Evolutionary conservation across 371 early-diverging fungal species (phyloP), one percentile per base, ranked within the genome.

Genomic region (Rhizopus sp.): DNA sequence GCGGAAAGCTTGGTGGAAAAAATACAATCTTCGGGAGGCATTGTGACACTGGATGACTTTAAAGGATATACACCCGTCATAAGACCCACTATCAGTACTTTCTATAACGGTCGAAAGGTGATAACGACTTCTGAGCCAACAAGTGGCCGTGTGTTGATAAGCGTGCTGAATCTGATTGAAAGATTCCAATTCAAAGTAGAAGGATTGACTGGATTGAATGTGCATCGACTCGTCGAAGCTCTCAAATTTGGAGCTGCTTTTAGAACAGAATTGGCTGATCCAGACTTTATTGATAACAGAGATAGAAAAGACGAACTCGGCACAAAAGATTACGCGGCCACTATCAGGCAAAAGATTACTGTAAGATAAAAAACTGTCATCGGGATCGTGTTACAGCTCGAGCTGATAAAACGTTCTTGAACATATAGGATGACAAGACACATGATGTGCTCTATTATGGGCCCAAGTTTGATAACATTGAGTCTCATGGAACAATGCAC

Each of bases 401-500:
- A 46, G 15, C 5, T 33, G 13, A 49, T 32, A 23, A 49, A 34
- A 2, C 7, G 4, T 34, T 23, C 23, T 23, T 23, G 23, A 23
- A 23, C n/a, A 31, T 23, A 30, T 48, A 79, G 80, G 68, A 63
- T 37, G 45, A 75, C 37, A 58, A 46, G 1, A 80, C 80, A 0
- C 66, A 69, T 49, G 66, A 60, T 37, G 82, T 87, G 1, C 55
- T 69, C 6, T 86, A 96, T 62, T 98, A 98, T 66, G 67, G 84
- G 13, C 91, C 95, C 1, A 72, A 81, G 49, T 95, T 86, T 72
- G 93, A 89, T 31, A 74, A 81, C 37, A 67, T 82, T 13, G 92
- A 90, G 40, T 88, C 92, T 56, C 98, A 94, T 64, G 99, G 99
- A 5, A 99, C 99, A 13, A 96, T 97, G 54, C 99, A 99, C 71